Evolutionary conservation across 352 stramenopile genomes (phyloP).

Genomic region (Phytophthora niederhauseri): DNA sequence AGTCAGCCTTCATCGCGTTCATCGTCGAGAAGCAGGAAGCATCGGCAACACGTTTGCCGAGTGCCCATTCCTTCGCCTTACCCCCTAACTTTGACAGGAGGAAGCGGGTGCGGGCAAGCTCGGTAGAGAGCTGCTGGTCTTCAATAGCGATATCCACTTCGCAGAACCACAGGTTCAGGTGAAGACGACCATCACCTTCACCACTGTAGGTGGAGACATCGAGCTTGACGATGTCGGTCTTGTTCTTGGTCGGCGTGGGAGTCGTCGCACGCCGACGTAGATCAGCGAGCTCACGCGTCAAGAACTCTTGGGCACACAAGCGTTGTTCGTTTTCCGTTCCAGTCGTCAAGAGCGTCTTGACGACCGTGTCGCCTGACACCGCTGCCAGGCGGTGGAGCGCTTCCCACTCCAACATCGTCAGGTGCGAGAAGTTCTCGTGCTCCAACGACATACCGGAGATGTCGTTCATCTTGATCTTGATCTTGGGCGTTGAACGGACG

Average conservation of each 20-base stretch:
- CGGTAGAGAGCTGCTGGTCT: not conserved
- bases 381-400: too few species aligned
- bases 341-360: slow-evolving; percentile 6
- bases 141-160: slow-evolving; percentile 29
- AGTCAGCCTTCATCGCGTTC: not conserved
- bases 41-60: slow-evolving; percentile 20
- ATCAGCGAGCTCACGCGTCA: slow-evolving; percentile 22
- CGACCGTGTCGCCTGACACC: not conserved
- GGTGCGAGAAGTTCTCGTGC: too few species aligned
- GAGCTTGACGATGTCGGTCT: slow-evolving; percentile 33
- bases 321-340: slow-evolving; percentile 9
- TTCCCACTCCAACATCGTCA: too few species aligned
- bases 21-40: slow-evolving; percentile 15
- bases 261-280: slow-evolving; percentile 16
- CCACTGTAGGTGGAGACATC: slow-evolving; percentile 37
- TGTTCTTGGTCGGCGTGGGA: slow-evolving; percentile 20
- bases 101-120: not conserved
- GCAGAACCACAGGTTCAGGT: slow-evolving; percentile 32
- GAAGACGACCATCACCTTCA: slow-evolving; percentile 9
- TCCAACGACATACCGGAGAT: too few species aligned
- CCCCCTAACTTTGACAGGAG: not conserved
- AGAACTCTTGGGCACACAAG: slow-evolving; percentile 8
- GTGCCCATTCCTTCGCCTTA: slow-evolving; percentile 10
- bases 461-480: too few species aligned
- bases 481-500: too few species aligned